phyloP scores from a whole-genome alignment of 495 filamentous ascomycete species.

The Penicillium goetzii region DNA sequence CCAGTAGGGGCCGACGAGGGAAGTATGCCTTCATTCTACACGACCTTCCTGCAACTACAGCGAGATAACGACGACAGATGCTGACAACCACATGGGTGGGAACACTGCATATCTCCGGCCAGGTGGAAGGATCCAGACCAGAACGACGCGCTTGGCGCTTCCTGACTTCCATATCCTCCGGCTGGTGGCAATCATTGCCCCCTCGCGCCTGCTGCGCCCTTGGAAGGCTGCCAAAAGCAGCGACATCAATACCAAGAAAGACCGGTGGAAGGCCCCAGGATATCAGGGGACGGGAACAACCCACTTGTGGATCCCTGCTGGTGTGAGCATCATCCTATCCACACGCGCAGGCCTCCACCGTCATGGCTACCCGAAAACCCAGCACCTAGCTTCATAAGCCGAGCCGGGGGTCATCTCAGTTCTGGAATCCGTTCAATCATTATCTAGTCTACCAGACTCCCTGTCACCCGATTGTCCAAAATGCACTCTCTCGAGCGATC shows the following conservation, averaged over 20 bases:
- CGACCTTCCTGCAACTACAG: no score
- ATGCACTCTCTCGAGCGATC: constrained; percentile 9
- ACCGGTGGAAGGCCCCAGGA: constrained; percentile 14
- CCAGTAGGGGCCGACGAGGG: no score
- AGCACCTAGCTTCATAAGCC: constrained; percentile 4
- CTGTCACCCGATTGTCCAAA: neutral
- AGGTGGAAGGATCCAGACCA: no score
- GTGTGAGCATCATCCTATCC: constrained; percentile 1
- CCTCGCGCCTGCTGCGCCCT: no score
- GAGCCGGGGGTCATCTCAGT: neutral
- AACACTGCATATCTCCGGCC: no score
- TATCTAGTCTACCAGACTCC: neutral
- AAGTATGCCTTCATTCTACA: no score
- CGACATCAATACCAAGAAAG: constrained; percentile 13
- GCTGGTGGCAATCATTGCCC: no score
- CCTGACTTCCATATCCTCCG: no score
- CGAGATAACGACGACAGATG: no score
- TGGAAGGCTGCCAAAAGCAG: no score
- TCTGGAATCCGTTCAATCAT: neutral
- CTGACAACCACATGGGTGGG: no score
- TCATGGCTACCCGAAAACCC: constrained; percentile 4
- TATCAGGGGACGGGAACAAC: constrained; percentile 15
- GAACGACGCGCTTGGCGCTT: no score
- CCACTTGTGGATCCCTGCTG: constrained; percentile 13
- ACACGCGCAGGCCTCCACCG: neutral